Base-by-base conservation (phyloP, 345 rosid genomes). In the Eutrema heterophyllum region DNA sequence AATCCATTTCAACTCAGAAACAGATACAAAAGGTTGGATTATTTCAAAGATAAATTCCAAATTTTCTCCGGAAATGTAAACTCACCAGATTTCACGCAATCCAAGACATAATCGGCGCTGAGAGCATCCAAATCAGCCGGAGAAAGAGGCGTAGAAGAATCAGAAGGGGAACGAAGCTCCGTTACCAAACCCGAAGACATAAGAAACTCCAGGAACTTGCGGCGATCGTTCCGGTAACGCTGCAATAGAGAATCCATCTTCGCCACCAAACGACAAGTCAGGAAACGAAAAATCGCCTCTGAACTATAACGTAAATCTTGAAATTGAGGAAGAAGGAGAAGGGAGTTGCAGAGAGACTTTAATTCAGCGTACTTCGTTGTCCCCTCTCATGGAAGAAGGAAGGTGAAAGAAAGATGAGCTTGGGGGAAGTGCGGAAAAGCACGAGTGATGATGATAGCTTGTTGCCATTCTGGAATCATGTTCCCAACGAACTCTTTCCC, bases 211-310 rank as follows among this genome's bases (percentile, higher is more conserved):
- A 95, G 27, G 26, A 95, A 89, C 87, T 87, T 88, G 64, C 96
- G 96, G 67, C 97, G 97, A 88, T 95, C 97, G 66, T 77, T 71
- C 69, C 97, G 89, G 88, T 91, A 88, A 41, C 84, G 89, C 9
- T 81, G 79, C 66, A 90, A 54, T 59, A 86, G 79, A 68, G 81
- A 74, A 51, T 79, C 54, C 73, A 79, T 75, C 40, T 41, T 68
- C 67, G 75, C 76, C 78, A 61, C 55, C 13, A 9, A 33, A 35
- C 15, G 39, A 18, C 35, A 9, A 26, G n/a, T n/a, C 13, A 57
- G 15, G 2, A 3, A 36, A 6, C 9, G 9, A 5, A 1, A 16
- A 55, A 51, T 39, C 39, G 9, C 54, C 13, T 51, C 12, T n/a
- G n/a, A n/a, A n/a, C n/a, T n/a, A n/a, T n/a, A n/a, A 2, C 29